Base-by-base conservation (phyloP, 345 rosid genomes). In the Microthlaspi erraticum region DNA sequence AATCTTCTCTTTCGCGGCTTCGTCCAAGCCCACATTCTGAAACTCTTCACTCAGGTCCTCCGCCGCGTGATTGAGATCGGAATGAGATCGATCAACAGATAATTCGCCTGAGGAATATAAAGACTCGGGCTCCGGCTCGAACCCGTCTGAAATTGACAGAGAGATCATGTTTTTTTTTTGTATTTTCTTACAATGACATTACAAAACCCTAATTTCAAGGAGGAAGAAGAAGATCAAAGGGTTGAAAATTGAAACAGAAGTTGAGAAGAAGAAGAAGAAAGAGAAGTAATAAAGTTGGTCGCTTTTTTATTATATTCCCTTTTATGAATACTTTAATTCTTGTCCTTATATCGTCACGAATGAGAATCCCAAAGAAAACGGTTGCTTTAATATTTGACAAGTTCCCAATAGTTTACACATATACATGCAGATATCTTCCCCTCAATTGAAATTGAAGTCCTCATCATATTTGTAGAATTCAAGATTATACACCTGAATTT, bases 11-110 rank as follows among this genome's bases (percentile, higher is more conserved):
- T 29, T 48, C 18, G 17, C 4, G 41, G 31, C 23, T 41, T 13
- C 72, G 31, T 38, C 56, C 42, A 83, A 67, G 64, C 66, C 84
- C 45, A 85, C 88, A 45, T 76, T 73, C 70, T 39, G 71, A 1
- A 81, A 60, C 55, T 73, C 72, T 5, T 73, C 71, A 46, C 43
- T 64, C 23, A 78, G 51, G 26, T 57, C 60, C 23, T 70, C 80
- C 32, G 56, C 52, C 49, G 70, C 48, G 60, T 70, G 81, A 50
- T 77, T 54, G 58, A 65, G 78, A 83, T 83, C 82, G 42, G 83
- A 54, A 11, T 48, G 71, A 23, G 81, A 65, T 14, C 53, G 62
- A 71, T 60, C 60, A 39, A 42, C 67, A 68, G 41, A 64, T 3
- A 52, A 54, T 16, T 76, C 65, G 7, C 41, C 23, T 4, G 79